Evolutionary conservation across 805 yeast species (phyloP).

Genomic region (Saturnispora sanitii): DNA sequence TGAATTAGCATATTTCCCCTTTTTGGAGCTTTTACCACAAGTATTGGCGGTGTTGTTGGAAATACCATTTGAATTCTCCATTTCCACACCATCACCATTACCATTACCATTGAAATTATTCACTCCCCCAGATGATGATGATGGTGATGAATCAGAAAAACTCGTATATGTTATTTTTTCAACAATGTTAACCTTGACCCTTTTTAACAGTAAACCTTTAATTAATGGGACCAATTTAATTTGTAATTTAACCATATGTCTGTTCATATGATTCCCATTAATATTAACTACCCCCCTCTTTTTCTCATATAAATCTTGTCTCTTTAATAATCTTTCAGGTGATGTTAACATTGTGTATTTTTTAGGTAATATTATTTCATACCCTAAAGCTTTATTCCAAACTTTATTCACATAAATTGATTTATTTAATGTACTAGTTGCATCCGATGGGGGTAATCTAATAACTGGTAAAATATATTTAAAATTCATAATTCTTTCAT

Average conservation of each 20-base stretch:
- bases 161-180: slow-evolving; percentile 58
- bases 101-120: neutral
- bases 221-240: slow-evolving; percentile 58
- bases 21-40: too few species aligned
- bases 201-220: slow-evolving; percentile 50
- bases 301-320: slow-evolving; percentile 7
- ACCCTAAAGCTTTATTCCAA: slow-evolving; percentile 64
- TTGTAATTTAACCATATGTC: slow-evolving; percentile 35
- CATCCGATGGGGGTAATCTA: slow-evolving; percentile 47
- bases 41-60: too few species aligned
- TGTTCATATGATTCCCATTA: slow-evolving; percentile 18
- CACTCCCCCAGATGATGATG: neutral
- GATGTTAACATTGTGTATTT: slow-evolving; percentile 60
- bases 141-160: neutral
- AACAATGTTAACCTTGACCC: slow-evolving; percentile 55
- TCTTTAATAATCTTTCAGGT: slow-evolving; percentile 6
- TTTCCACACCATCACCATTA: too few species aligned
- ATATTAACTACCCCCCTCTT: slow-evolving; percentile 23
- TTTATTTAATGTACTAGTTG: slow-evolving; percentile 51
- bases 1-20: too few species aligned
- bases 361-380: slow-evolving; percentile 61
- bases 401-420: slow-evolving; percentile 68
- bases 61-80: too few species aligned
- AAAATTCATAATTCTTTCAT: slow-evolving; percentile 25
- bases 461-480: slow-evolving; percentile 37